Conservation (phyloP, 371 early-diverging fungal genomes). For the Basidiobolus meristosporus region DNA sequence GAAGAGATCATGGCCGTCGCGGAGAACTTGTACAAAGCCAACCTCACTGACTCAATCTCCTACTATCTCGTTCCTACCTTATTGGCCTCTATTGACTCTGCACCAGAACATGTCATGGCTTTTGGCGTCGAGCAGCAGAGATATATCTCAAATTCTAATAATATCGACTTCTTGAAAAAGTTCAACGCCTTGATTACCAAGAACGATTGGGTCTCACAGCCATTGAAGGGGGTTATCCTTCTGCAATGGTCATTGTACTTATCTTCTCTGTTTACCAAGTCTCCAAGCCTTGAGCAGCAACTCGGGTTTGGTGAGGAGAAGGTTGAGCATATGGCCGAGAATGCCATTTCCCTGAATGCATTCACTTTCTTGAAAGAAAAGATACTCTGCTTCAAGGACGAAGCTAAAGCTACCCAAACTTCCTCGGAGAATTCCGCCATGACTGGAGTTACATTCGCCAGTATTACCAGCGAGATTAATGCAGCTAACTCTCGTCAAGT, state of each 20-base stretch:
- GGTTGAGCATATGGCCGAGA: conserved; percentile 30
- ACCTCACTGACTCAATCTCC: conserved; percentile 26
- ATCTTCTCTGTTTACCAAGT: conserved; percentile 16
- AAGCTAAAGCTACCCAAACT: conserved; percentile 12
- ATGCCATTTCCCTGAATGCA: conserved; percentile 23
- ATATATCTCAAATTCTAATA: conserved; percentile 2
- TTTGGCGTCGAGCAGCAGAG: conserved; percentile 5
- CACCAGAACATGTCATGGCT: conserved; percentile 8
- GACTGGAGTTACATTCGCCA: conserved; percentile 7
- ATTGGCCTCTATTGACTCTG: conserved; percentile 26
- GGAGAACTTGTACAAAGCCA: conserved; percentile 24
- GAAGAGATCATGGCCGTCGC: conserved; percentile 23
- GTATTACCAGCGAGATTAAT: conserved; percentile 12
- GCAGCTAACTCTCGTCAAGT: conserved; percentile 15
- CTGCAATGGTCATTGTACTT: conserved; percentile 50
- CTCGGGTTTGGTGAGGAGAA: conserved; percentile 31
- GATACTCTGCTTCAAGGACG: conserved; percentile 31
- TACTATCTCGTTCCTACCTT: conserved; percentile 26
- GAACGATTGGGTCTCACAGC: conserved; percentile 24
- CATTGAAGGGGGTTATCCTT: conserved; percentile 32
- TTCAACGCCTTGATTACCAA: not conserved
- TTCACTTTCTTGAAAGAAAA: conserved; percentile 51
- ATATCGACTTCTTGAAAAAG: conserved; percentile 5
- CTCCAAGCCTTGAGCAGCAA: conserved; percentile 15
- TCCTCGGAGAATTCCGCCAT: no score